These are phyloP conservation scores for Schizonepeta tenuifolia DNA, from an alignment of 257 asterid genomes.

Conservation along the genomic window DNA sequence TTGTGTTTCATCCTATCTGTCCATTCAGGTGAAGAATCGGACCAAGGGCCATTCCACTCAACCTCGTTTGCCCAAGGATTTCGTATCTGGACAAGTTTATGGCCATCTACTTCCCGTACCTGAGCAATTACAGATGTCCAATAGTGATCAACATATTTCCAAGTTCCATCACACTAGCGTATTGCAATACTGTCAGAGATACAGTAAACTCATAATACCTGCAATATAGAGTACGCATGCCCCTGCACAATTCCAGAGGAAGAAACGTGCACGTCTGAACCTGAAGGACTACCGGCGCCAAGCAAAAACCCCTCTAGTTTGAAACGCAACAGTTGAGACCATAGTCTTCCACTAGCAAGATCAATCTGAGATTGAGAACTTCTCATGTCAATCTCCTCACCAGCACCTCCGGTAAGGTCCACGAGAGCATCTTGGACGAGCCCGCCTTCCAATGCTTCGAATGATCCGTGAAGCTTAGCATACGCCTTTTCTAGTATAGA, in stretches of 20 bases:
- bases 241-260: conserved; percentile 99
- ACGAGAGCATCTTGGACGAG: conserved; percentile 99
- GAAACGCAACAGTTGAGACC: conserved; percentile 95
- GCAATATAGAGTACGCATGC: conserved; percentile 96
- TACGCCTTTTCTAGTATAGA: conserved; percentile 93
- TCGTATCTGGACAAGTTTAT: conserved; percentile 96
- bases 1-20: conserved; percentile 98
- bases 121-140: conserved; percentile 30
- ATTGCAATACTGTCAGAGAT: neutral
- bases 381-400: conserved; percentile 99
- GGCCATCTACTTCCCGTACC: conserved; percentile 91
- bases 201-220: conserved; percentile 46
- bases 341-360: conserved; percentile 97
- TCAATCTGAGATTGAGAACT: conserved; percentile 94
- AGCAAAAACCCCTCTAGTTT: conserved; percentile 93
- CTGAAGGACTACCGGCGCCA: conserved; percentile 99
- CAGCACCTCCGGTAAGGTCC: conserved; percentile 99
- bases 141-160: conserved; percentile 7
- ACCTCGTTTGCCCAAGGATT: conserved; percentile 99
- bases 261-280: conserved; percentile 96
- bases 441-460: conserved; percentile 99
- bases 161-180: neutral
- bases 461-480: conserved; percentile 99
- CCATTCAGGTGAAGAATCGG: conserved; percentile 98
- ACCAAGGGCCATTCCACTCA: conserved; percentile 99